These are phyloP conservation scores for Colletotrichum zoysiae DNA, from an alignment of 2,329 filamentous ascomycete genomes.

Conservation along the genomic window DNA sequence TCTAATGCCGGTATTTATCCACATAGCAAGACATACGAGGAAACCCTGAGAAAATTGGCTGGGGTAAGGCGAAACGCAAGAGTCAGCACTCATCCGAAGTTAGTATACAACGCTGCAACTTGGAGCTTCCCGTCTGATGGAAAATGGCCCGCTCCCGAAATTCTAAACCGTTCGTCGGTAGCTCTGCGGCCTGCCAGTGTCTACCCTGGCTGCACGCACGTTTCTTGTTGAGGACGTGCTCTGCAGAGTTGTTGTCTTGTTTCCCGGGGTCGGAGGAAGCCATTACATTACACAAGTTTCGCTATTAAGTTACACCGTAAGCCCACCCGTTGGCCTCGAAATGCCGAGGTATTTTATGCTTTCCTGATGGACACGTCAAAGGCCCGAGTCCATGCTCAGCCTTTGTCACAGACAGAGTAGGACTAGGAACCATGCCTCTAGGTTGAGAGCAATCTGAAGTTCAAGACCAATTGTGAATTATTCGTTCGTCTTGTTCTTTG, in stretches of 20 bases:
- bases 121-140: constrained; percentile 19
- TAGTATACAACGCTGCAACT: neutral
- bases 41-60: neutral
- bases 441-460: neutral
- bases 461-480: neutral
- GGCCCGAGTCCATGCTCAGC: neutral
- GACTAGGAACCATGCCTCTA: neutral
- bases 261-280: neutral
- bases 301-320: too few species aligned
- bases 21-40: constrained; percentile 8
- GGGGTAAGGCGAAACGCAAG: constrained; percentile 20
- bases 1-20: neutral
- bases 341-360: neutral
- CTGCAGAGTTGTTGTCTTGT: neutral
- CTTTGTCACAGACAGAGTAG: neutral
- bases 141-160: constrained; percentile 31
- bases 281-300: too few species aligned
- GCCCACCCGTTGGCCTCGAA: neutral
- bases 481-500: neutral
- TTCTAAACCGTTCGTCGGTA: constrained; percentile 24
- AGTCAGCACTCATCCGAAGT: constrained; percentile 38
- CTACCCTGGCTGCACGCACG: neutral
- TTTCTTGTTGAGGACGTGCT: constrained; percentile 25
- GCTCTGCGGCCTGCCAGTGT: too few species aligned
- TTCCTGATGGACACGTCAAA: neutral